phyloP scores from a whole-genome alignment of 129 eudicot species.

The Saussurea involucrata region DNA sequence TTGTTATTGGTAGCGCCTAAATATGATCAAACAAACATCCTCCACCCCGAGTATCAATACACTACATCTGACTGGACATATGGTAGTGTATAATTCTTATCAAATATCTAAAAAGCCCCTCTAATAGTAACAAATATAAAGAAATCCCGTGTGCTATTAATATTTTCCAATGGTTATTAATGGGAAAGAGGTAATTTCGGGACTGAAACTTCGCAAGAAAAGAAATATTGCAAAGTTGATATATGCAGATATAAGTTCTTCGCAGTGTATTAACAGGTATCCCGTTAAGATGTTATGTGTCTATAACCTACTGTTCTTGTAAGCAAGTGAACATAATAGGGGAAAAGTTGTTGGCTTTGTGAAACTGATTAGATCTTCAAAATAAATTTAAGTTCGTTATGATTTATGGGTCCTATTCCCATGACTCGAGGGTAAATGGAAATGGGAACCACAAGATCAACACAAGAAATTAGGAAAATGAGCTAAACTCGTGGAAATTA shows the following conservation, averaged over 20 bases:
- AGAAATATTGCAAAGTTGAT: too few relatives aligned
- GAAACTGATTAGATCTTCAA: background rate
- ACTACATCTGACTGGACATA: too few relatives aligned
- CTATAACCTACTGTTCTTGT: background rate
- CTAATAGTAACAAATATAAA: too few relatives aligned
- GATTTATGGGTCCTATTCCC: background rate
- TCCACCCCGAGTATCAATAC: too few relatives aligned
- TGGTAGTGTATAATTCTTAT: background rate
- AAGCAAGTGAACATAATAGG: background rate
- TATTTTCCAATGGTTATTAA: too few relatives aligned
- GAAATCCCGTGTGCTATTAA: too few relatives aligned
- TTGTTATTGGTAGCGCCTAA: background rate
- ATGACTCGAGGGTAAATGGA: background rate
- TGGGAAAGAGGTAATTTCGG: too few relatives aligned
- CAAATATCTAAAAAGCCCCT: background rate
- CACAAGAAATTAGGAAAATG: background rate
- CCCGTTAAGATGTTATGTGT: too few relatives aligned
- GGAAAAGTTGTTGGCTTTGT: background rate
- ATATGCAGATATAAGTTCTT: too few relatives aligned
- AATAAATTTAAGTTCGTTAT: background rate
- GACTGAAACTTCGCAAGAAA: too few relatives aligned
- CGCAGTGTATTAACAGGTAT: too few relatives aligned
- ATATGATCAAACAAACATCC: background rate
- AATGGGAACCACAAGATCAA: background rate
- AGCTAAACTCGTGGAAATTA: background rate